Base-by-base conservation (phyloP, 768 basidiomycete species). In the Boletus subcaerulescens region DNA sequence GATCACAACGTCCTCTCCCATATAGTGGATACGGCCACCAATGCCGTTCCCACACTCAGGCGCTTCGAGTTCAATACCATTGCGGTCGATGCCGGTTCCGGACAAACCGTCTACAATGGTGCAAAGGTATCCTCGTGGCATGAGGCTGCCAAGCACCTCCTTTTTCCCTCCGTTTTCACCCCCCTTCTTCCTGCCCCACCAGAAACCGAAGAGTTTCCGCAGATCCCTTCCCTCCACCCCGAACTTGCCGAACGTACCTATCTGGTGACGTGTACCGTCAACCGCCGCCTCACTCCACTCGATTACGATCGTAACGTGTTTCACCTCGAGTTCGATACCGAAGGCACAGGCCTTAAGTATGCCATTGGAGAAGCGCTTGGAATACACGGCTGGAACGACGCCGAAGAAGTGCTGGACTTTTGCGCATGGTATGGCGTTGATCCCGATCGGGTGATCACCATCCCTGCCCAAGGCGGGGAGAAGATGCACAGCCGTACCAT, bases 281-380 rank as follows among this genome's bases (percentile, higher is more conserved):
- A 98, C 75, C 85, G 87, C 42, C 91, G 97, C 32, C 83, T 99
- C 45, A 98, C 97, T 1, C 97, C 97, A 32, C 72, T 84, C 61
- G 93, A 96, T 58, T 99, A 99, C 74, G 90, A 98, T 72, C 91
- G 97, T 62, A 98, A 99, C 73, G 94, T 99, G 32, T 98, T 98
- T 80, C 97, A 99, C 74, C 81, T 99, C 61, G 97, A 98, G 76
- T 95, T 99, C 68, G 85, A 94, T 69, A 93, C 91, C 3, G 76
- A 82, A 26, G 91, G 91, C 32, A 99, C 97, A 22, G 94, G 94
- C 10, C 80, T 99, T 58, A 93, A 89, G 73, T 99, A 99, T 71
- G 86, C 84, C 35, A 93, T 98, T 52, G 97, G 97, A 53, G 97
- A 98, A 73, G 97, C 97, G 13, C 85, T 99, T 39, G 97, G 95